These are phyloP conservation scores for Pyricularia grisea DNA, from an alignment of 2,329 filamentous ascomycete genomes.

Conservation along the genomic window DNA sequence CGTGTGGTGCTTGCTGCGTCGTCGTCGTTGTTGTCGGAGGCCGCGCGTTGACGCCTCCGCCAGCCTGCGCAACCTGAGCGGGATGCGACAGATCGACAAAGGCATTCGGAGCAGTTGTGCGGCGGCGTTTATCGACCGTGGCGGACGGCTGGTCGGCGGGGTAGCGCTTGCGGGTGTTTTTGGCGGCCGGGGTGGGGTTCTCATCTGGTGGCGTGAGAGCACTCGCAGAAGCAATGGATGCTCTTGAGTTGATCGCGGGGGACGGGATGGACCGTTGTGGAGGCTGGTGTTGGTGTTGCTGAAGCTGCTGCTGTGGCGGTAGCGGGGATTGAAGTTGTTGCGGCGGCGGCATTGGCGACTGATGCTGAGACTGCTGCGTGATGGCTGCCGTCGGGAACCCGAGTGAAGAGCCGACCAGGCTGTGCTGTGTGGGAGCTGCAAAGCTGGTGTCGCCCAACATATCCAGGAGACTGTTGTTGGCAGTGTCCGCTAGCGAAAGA, in stretches of 20 bases:
- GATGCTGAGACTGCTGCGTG: slow-evolving; percentile 9
- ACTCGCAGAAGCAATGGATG: slow-evolving; percentile 28
- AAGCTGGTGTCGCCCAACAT: slow-evolving; percentile 27
- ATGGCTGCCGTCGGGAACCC: background rate
- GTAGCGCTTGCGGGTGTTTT: slow-evolving; percentile 34
- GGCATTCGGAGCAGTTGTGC: slow-evolving; percentile 16
- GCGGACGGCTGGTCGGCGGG: slow-evolving; percentile 9
- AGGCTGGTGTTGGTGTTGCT: slow-evolving; percentile 13
- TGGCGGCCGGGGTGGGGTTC: slow-evolving; percentile 20
- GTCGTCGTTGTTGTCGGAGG: background rate
- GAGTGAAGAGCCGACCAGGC: background rate
- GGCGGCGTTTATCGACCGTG: slow-evolving; percentile 22
- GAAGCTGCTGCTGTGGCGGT: slow-evolving; percentile 9
- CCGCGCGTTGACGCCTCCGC: slow-evolving; percentile 2
- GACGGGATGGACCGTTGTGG: background rate
- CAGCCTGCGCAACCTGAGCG: slow-evolving; percentile 7
- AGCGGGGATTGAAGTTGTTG: slow-evolving; percentile 14
- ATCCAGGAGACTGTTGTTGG: slow-evolving; percentile 28
- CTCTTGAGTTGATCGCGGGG: slow-evolving; percentile 12
- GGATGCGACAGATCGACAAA: slow-evolving; percentile 11
- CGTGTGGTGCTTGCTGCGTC: background rate
- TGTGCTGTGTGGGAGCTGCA: slow-evolving; percentile 10
- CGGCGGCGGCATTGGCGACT: slow-evolving; percentile 8
- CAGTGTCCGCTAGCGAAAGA: slow-evolving; percentile 23
- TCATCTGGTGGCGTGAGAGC: slow-evolving; percentile 50